These are phyloP conservation scores for Podospora anserina DNA, from an alignment of 495 filamentous ascomycete genomes.

Conservation along the genomic window DNA sequence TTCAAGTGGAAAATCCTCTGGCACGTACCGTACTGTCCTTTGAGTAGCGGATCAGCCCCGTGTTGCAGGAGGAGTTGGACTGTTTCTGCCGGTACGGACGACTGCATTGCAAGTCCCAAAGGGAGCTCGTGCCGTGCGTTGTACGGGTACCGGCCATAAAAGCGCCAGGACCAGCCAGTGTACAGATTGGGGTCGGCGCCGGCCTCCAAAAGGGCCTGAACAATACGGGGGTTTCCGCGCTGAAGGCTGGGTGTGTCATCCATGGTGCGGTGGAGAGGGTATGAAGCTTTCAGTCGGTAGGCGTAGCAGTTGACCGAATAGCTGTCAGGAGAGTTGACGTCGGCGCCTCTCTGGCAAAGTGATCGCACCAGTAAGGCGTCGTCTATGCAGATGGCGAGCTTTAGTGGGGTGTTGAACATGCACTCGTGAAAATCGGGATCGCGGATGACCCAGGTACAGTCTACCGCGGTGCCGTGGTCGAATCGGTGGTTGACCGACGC, in stretches of 20 bases:
- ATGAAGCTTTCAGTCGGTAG: neutral
- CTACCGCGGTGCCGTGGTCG: neutral
- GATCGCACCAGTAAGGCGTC: constrained; percentile 14
- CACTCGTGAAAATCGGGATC: neutral
- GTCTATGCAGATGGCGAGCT: constrained; percentile 14
- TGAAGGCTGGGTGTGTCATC: neutral
- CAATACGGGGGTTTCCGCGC: constrained; percentile 11
- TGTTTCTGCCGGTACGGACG: constrained; percentile 20
- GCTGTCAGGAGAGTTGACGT: constrained; percentile 13
- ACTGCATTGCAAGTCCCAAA: constrained; percentile 16
- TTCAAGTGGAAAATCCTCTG: neutral
- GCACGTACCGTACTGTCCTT: neutral
- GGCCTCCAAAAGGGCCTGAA: constrained; percentile 16
- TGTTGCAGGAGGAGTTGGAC: constrained; percentile 17
- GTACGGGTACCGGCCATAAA: neutral
- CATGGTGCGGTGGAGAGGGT: constrained; percentile 13
- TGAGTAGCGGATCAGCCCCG: constrained; percentile 13
- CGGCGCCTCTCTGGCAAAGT: constrained; percentile 12
- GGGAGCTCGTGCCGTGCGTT: neutral
- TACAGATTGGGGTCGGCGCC: constrained; percentile 22
- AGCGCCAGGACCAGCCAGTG: neutral
- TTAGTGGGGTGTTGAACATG: constrained; percentile 12
- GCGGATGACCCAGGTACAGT: constrained; percentile 17
- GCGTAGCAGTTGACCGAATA: neutral
- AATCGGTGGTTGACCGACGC: constrained; percentile 15